These are phyloP conservation scores for Colletotrichum sublineola DNA, from an alignment of 2,329 filamentous ascomycete species.

Conservation along the genomic window DNA sequence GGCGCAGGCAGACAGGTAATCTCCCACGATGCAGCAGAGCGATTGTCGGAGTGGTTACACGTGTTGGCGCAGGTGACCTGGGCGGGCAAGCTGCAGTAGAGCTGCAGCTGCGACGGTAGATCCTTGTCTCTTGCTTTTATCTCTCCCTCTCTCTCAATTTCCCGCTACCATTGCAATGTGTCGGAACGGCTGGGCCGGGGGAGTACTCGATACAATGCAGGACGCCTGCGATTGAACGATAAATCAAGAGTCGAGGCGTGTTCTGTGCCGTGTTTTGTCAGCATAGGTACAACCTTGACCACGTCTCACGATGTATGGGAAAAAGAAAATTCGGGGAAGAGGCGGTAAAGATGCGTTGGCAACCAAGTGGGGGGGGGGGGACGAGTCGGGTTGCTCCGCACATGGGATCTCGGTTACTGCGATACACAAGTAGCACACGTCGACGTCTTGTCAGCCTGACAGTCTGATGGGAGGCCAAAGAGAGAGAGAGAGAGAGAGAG, in stretches of 20 bases:
- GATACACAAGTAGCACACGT: not conserved
- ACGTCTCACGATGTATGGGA: conserved; percentile 9
- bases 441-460: not conserved
- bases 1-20: conserved; percentile 14
- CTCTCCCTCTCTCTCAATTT: not conserved
- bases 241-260: not conserved
- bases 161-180: not conserved
- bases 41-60: conserved; percentile 38
- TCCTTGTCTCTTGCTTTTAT: conserved; percentile 22
- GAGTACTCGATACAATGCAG: not conserved
- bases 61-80: conserved; percentile 41
- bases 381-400: conserved; percentile 20
- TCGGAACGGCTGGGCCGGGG: not conserved
- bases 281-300: not conserved
- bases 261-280: not conserved
- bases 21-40: conserved; percentile 23
- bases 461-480: not conserved
- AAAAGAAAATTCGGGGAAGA: conserved; percentile 18
- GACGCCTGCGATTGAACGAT: not conserved
- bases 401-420: not conserved
- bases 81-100: conserved; percentile 31
- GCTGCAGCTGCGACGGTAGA: conserved; percentile 27
- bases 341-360: conserved; percentile 39
- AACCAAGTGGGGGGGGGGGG: conserved; percentile 4
- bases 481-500: not conserved